Conservation (phyloP, 305 asterid genomes). For the Salvia sclarea region DNA sequence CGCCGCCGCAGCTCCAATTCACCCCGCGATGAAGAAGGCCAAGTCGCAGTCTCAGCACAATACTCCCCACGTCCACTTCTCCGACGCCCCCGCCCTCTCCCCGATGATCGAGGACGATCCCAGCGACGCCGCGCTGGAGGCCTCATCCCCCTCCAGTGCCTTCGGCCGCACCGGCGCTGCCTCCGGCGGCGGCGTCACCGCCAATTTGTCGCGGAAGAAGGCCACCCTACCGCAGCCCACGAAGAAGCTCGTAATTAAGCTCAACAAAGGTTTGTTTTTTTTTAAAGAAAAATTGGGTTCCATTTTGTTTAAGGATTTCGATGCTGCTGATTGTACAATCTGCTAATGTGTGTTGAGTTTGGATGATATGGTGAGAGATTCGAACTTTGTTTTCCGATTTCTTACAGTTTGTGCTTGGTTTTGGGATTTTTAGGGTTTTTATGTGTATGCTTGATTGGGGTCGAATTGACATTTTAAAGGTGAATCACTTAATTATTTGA, state of each 20-base stretch:
- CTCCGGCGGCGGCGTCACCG: conserved; percentile 52
- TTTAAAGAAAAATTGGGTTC: no score
- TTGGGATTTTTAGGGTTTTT: conserved; percentile 38
- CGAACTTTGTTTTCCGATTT: conserved; percentile 1
- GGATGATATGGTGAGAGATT: conserved; percentile 5
- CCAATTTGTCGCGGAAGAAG: conserved; percentile 69
- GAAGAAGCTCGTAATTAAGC: conserved; percentile 70
- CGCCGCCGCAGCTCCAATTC: conserved; percentile 38
- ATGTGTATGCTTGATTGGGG: neutral
- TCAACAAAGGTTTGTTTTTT: conserved; percentile 50
- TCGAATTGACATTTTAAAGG: neutral
- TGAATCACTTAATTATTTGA: conserved; percentile 21
- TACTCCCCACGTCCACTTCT: conserved; percentile 53
- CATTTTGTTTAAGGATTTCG: neutral
- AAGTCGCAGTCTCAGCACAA: conserved; percentile 59
- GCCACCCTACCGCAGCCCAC: conserved; percentile 73
- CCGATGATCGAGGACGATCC: conserved; percentile 63
- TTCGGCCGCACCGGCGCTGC: conserved; percentile 42
- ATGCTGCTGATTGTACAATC: conserved; percentile 8
- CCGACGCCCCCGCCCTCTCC: conserved; percentile 42
- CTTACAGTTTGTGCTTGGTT: conserved; percentile 7
- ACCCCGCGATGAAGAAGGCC: conserved; percentile 62
- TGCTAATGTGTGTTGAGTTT: conserved; percentile 14
- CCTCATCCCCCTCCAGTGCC: conserved; percentile 43
- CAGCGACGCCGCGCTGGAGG: conserved; percentile 44